Percentiles rank a stretch among this genome's conserved stretches.
phyloP scores from a whole-genome alignment of 805 yeast species.

The Saccharomycopsis olivae region DNA sequence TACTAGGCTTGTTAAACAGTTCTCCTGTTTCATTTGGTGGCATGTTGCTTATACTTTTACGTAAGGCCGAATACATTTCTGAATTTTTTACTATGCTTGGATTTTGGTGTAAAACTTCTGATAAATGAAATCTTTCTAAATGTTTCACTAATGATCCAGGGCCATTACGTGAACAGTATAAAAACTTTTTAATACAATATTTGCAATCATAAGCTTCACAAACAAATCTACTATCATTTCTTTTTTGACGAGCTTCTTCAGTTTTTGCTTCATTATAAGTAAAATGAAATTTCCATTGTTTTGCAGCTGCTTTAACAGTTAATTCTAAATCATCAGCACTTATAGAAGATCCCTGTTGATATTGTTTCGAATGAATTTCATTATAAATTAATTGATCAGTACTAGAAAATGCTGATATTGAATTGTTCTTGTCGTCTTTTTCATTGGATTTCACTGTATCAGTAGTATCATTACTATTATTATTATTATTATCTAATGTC shows the following conservation, averaged over 20 bases:
- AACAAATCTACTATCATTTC: neutral
- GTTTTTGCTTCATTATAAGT: slow-evolving; percentile 4
- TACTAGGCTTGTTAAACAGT: neutral
- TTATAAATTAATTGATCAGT: neutral
- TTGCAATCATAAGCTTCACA: slow-evolving; percentile 9
- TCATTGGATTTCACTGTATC: too few species aligned
- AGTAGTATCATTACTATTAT: too few species aligned
- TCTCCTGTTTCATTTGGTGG: neutral
- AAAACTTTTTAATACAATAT: slow-evolving; percentile 14
- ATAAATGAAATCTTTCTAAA: slow-evolving; percentile 14
- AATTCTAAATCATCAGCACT: slow-evolving; percentile 8
- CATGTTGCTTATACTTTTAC: neutral
- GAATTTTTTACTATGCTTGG: slow-evolving; percentile 1
- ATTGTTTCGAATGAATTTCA: neutral
- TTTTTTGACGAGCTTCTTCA: neutral
- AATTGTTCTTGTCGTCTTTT: neutral
- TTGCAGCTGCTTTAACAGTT: slow-evolving; percentile 10
- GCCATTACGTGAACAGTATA: slow-evolving; percentile 17
- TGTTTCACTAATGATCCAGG: slow-evolving; percentile 17
- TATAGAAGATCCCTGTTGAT: neutral
- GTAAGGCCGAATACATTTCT: neutral
- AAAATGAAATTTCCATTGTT: slow-evolving; percentile 15
- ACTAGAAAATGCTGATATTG: neutral
- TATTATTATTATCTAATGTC: neutral
- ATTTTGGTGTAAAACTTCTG: slow-evolving; percentile 7